phyloP scores from a whole-genome alignment of 768 basidiomycete species.

The Kwoniella pini region DNA sequence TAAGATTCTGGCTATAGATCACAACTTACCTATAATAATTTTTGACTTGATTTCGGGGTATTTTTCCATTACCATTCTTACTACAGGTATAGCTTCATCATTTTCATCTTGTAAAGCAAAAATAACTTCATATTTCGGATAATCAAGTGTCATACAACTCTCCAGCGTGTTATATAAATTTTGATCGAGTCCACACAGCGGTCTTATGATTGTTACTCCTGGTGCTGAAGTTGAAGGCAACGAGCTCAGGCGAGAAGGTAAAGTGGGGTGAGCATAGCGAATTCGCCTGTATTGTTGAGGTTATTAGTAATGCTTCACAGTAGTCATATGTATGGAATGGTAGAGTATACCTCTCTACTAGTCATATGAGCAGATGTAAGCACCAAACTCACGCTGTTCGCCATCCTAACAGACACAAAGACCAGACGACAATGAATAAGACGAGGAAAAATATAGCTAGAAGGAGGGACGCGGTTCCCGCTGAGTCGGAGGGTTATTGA shows the following conservation, averaged over 20 bases:
- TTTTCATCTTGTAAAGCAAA: conserved; percentile 84
- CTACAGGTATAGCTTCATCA: conserved; percentile 85
- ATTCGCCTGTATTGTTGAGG: conserved; percentile 74
- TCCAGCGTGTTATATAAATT: conserved; percentile 96
- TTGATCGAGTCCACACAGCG: conserved; percentile 89
- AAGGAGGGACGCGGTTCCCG: conserved; percentile 28
- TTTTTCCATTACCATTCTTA: conserved; percentile 71
- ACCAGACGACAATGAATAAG: conserved; percentile 67
- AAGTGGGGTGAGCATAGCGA: conserved; percentile 69
- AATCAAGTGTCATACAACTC: conserved; percentile 87
- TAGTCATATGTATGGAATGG: neutral
- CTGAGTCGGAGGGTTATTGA: neutral
- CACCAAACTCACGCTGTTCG: conserved; percentile 64
- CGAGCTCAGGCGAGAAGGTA: conserved; percentile 63
- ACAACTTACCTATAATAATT: conserved; percentile 69
- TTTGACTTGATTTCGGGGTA: conserved; percentile 74
- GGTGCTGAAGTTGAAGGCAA: conserved; percentile 61
- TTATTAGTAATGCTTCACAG: too few relatives aligned
- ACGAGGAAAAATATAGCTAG: conserved; percentile 41
- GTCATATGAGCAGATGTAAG: too few relatives aligned
- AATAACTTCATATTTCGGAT: conserved; percentile 86
- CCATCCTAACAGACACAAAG: conserved; percentile 68
- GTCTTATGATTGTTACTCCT: conserved; percentile 90
- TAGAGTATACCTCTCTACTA: too few relatives aligned
- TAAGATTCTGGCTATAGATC: too few relatives aligned